phyloP scores from a whole-genome alignment of 2,329 filamentous ascomycete species.

The Zasmidium citrigriseum region DNA sequence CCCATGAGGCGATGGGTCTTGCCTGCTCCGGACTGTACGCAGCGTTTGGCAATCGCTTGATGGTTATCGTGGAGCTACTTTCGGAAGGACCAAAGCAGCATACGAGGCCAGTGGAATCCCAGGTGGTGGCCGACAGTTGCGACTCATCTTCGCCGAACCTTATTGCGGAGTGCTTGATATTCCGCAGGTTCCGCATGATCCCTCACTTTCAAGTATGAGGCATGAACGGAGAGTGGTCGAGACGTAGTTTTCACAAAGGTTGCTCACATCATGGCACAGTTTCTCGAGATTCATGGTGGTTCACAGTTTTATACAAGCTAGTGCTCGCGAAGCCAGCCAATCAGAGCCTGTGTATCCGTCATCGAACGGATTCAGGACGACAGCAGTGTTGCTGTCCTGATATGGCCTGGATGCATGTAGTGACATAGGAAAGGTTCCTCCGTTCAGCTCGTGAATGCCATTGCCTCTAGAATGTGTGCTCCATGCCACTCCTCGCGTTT shows the following conservation, averaged over 20 bases:
- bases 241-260: neutral
- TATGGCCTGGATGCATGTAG: neutral
- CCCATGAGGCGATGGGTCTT: constrained; percentile 75
- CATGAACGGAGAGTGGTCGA: neutral
- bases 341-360: constrained; percentile 6
- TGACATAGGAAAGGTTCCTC: constrained; percentile 9
- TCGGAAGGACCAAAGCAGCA: constrained; percentile 81
- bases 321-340: constrained; percentile 7
- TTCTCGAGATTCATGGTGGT: neutral
- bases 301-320: neutral
- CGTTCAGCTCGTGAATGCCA: constrained; percentile 12
- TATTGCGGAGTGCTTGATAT: constrained; percentile 69
- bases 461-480: constrained; percentile 5
- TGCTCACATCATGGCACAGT: constrained; percentile 1
- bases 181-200: constrained; percentile 86
- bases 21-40: constrained; percentile 44
- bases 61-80: constrained; percentile 67
- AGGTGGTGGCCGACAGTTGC: constrained; percentile 74
- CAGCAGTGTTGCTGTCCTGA: neutral
- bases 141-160: constrained; percentile 57
- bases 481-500: neutral
- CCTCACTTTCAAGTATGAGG: neutral
- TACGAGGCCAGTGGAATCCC: constrained; percentile 81
- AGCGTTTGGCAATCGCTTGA: constrained; percentile 57
- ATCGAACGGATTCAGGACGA: constrained; percentile 2